Evolutionary conservation across 164 flowering plant species (phyloP).

Genomic region (Chimonanthus salicifolius): DNA sequence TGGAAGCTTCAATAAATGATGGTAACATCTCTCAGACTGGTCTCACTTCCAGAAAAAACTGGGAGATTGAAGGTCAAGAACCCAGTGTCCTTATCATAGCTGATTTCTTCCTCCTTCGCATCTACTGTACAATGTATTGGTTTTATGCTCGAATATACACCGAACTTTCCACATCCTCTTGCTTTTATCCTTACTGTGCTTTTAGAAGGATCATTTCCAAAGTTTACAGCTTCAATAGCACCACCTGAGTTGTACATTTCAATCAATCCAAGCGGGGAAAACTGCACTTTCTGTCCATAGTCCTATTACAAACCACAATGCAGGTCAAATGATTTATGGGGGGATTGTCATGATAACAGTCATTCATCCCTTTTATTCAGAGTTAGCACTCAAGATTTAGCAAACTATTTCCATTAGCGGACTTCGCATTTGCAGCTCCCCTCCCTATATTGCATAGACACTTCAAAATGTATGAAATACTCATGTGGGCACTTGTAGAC

Average conservation of each 20-base stretch:
- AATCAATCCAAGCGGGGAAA: conserved; percentile 66
- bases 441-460: no score
- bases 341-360: no score
- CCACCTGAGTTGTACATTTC: conserved; percentile 85
- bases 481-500: no score
- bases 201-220: conserved; percentile 16
- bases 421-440: no score
- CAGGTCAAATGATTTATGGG: no score
- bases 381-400: no score
- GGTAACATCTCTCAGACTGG: conserved; percentile 35
- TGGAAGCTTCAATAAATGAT: conserved; percentile 24
- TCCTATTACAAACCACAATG: conserved; percentile 31
- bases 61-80: conserved; percentile 37
- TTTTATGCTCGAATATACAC: conserved; percentile 46
- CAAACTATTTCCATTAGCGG: no score
- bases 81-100: conserved; percentile 31
- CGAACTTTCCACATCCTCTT: conserved; percentile 55
- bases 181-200: conserved; percentile 31
- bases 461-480: no score
- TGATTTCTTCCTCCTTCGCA: conserved; percentile 33
- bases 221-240: conserved; percentile 38
- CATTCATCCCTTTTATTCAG: no score
- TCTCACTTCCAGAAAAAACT: conserved; percentile 23
- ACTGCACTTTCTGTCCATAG: conserved; percentile 28
- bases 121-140: conserved; percentile 47